phyloP scores from a whole-genome alignment of 805 yeast species.

The Blastobotrys robertii region DNA sequence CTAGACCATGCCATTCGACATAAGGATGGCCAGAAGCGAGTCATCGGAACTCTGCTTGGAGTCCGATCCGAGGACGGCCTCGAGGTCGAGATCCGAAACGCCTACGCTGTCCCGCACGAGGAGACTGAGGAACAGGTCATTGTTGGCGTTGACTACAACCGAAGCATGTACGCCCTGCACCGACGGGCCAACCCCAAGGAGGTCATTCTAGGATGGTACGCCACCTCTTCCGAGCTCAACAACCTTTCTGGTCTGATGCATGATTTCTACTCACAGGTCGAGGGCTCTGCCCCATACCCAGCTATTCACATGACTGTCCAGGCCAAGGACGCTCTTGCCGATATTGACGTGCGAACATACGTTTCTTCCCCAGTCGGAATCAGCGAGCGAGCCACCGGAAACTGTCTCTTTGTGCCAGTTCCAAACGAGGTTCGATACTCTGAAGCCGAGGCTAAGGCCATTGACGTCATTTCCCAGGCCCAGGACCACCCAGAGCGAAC shows the following conservation, averaged over 20 bases:
- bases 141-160: conserved; percentile 69
- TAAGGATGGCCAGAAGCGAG: conserved; percentile 44
- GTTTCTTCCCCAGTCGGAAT: conserved; percentile 69
- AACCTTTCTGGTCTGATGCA: conserved; percentile 68
- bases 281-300: conserved; percentile 63
- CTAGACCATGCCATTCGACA: conserved; percentile 60
- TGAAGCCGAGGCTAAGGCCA: conserved; percentile 40
- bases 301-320: conserved; percentile 72
- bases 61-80: conserved; percentile 75
- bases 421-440: conserved; percentile 52
- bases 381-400: conserved; percentile 28
- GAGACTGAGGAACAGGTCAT: conserved; percentile 69
- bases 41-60: conserved; percentile 78
- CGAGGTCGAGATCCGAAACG: conserved; percentile 60
- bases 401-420: conserved; percentile 66
- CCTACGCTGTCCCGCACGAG: conserved; percentile 71
- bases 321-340: conserved; percentile 37
- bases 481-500: conserved; percentile 25
- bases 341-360: conserved; percentile 49
- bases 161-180: conserved; percentile 57
- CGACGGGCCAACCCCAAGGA: conserved; percentile 73
- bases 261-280: conserved; percentile 65
- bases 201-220: conserved; percentile 77
- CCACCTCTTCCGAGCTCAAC: conserved; percentile 49
- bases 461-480: conserved; percentile 28